phyloP scores from a whole-genome alignment of 306 rosid genomes.

The Gillenia trifoliata region DNA sequence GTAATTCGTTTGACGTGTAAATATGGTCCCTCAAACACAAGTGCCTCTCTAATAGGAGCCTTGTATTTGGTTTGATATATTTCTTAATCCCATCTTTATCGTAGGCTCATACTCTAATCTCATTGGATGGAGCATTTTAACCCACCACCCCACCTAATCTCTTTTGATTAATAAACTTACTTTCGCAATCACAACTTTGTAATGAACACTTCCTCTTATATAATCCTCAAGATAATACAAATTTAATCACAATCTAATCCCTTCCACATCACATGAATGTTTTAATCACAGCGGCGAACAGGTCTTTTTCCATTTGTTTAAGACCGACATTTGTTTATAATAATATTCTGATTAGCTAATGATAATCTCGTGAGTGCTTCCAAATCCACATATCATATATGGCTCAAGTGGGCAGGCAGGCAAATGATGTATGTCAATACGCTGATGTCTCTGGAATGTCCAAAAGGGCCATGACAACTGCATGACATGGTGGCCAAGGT shows the following conservation, averaged over 20 bases:
- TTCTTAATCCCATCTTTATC: no score
- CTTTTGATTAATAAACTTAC: not conserved
- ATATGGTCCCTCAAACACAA: constrained; percentile 21
- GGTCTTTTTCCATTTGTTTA: constrained; percentile 25
- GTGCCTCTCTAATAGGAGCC: constrained; percentile 27
- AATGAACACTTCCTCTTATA: not conserved
- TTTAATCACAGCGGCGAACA: not conserved
- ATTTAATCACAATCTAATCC: constrained; percentile 15
- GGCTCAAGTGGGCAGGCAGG: constrained; percentile 18
- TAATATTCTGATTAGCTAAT: constrained; percentile 8
- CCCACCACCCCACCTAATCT: not conserved
- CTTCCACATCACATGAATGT: constrained; percentile 35
- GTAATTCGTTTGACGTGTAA: constrained; percentile 20
- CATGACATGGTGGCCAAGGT: constrained; percentile 6
- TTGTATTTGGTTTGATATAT: constrained; percentile 19
- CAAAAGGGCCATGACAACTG: constrained; percentile 19
- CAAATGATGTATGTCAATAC: constrained; percentile 6
- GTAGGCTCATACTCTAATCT: no score
- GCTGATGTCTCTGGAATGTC: constrained; percentile 11
- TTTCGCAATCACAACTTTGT: constrained; percentile 7
- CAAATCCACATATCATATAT: constrained; percentile 18
- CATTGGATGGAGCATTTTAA: not conserved
- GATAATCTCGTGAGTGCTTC: constrained; percentile 6
- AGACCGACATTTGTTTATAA: constrained; percentile 34
- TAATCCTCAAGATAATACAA: constrained; percentile 15